Percentiles rank a stretch among this genome's conserved stretches.
phyloP scores from a whole-genome alignment of 1,284 basidiomycete species.

The Trichosporon faecale region DNA sequence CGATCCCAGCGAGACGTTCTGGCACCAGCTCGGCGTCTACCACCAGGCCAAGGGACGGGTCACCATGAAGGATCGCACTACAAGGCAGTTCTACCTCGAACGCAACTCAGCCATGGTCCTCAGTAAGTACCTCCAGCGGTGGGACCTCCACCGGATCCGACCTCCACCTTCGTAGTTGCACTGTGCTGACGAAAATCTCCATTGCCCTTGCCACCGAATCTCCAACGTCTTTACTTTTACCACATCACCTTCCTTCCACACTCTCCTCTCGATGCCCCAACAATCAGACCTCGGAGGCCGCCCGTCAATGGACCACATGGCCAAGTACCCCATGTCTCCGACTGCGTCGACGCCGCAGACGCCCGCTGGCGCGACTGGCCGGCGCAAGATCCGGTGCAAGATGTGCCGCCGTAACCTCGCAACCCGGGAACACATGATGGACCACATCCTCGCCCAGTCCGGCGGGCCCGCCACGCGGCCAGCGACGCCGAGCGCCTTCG shows the following conservation, averaged over 20 bases:
- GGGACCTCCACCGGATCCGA: not conserved
- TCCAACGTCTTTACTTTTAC: not conserved
- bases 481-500: constrained; percentile 40
- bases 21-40: constrained; percentile 72
- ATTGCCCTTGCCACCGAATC: not conserved
- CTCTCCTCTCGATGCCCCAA: not conserved
- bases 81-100: constrained; percentile 76
- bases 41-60: constrained; percentile 67
- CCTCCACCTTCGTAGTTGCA: not conserved
- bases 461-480: constrained; percentile 37
- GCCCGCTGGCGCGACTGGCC: constrained; percentile 50
- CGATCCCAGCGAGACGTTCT: constrained; percentile 73
- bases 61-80: constrained; percentile 65
- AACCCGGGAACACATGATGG: constrained; percentile 83
- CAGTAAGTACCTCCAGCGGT: constrained; percentile 56
- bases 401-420: constrained; percentile 87
- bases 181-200: not conserved
- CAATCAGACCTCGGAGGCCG: constrained; percentile 62
- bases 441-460: constrained; percentile 63
- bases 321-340: constrained; percentile 66
- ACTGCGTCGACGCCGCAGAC: constrained; percentile 62
- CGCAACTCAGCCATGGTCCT: constrained; percentile 68
- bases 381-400: constrained; percentile 71
- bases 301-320: constrained; percentile 68
- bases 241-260: not conserved